phyloP scores from a whole-genome alignment of 2,329 filamentous ascomycete species.

The Penicillium fuscoglaucum region DNA sequence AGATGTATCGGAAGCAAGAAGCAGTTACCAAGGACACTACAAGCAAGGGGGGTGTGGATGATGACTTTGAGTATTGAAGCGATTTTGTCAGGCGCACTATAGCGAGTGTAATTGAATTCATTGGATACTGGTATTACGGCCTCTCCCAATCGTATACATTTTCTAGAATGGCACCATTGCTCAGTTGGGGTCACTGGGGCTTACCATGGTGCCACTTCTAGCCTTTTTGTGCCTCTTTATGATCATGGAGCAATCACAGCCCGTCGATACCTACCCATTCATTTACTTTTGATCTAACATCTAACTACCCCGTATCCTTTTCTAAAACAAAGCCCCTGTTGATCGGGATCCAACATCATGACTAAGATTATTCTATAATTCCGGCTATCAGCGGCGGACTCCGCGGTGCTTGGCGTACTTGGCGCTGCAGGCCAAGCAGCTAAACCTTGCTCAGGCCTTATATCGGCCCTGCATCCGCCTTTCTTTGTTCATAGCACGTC shows the following conservation, averaged over 20 bases:
- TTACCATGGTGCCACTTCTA: background rate
- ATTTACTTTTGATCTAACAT: background rate
- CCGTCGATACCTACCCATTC: background rate
- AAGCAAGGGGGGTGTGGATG: conserved; percentile 86
- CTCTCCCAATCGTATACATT: background rate
- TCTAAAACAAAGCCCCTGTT: background rate
- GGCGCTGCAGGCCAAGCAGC: conserved; percentile 25
- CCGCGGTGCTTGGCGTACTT: conserved; percentile 23
- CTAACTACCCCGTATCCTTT: too few species aligned
- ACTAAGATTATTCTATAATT: background rate
- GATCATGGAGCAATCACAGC: background rate
- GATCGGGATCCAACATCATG: background rate
- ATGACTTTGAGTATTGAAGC: conserved; percentile 90
- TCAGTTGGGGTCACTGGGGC: background rate
- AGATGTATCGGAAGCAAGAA: conserved; percentile 97
- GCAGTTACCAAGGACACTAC: conserved; percentile 80
- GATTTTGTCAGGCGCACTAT: background rate
- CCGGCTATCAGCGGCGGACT: conserved; percentile 18
- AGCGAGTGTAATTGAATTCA: conserved; percentile 11
- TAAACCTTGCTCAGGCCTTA: background rate
- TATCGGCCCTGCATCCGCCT: background rate
- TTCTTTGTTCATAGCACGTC: conserved; percentile 9
- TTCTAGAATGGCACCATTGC: background rate
- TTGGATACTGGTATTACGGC: background rate
- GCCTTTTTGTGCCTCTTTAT: background rate